These are phyloP conservation scores for Senna tora DNA, from an alignment of 306 rosid genomes.

Conservation along the genomic window DNA sequence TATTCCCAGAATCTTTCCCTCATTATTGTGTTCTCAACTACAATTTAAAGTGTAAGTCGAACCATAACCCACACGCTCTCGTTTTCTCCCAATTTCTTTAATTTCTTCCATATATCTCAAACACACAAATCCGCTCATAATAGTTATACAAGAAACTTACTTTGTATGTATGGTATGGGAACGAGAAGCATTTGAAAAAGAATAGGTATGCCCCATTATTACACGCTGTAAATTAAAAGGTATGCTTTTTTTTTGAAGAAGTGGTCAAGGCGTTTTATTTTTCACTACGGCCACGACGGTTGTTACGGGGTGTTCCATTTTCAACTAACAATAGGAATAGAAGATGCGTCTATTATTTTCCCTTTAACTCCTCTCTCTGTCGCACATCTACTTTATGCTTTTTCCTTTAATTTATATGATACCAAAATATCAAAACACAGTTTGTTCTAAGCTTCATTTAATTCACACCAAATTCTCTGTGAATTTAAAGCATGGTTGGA, in stretches of 20 bases:
- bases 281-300: neutral
- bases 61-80: neutral
- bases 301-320: neutral
- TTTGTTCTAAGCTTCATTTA: neutral
- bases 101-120: too few species aligned
- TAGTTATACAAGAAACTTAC: too few species aligned
- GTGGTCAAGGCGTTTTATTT: too few species aligned
- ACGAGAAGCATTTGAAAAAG: too few species aligned
- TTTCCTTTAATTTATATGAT: too few species aligned
- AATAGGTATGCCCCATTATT: too few species aligned
- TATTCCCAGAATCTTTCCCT: neutral
- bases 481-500: too few species aligned
- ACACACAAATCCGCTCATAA: too few species aligned
- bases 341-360: neutral
- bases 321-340: neutral
- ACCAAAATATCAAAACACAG: neutral
- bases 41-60: neutral
- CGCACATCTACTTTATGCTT: neutral
- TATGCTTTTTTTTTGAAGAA: too few species aligned
- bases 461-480: neutral
- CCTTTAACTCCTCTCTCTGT: neutral
- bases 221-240: too few species aligned
- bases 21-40: constrained; percentile 5
- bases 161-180: too few species aligned
- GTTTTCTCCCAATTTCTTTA: neutral